Conservation (phyloP, 1,284 basidiomycete genomes). For the Abortiporus biennis region DNA sequence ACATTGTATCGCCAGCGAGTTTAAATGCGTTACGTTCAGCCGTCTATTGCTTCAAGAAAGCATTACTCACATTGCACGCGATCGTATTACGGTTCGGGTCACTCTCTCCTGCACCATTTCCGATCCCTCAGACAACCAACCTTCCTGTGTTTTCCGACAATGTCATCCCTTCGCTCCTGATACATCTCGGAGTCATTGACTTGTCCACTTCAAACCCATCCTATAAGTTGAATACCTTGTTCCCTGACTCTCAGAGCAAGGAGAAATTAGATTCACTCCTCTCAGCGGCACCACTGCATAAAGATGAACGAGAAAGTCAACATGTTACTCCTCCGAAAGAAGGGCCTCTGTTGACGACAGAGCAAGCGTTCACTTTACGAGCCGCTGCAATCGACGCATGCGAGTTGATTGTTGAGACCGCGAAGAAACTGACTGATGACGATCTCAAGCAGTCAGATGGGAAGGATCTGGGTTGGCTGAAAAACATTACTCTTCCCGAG, state of each 20-base stretch:
- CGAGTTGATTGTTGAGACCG: slow-evolving; percentile 54
- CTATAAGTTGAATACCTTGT: slow-evolving; percentile 34
- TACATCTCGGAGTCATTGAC: slow-evolving; percentile 73
- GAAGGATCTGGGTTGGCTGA: slow-evolving; percentile 42
- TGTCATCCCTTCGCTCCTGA: slow-evolving; percentile 77
- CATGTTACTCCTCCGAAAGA: slow-evolving; percentile 36
- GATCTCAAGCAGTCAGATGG: slow-evolving; percentile 20
- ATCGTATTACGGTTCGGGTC: slow-evolving; percentile 59
- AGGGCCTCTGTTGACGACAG: slow-evolving; percentile 53
- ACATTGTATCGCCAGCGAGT: too few species aligned
- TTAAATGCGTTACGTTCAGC: slow-evolving; percentile 38
- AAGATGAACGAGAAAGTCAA: slow-evolving; percentile 14
- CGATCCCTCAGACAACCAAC: slow-evolving; percentile 49
- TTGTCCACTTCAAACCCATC: slow-evolving; percentile 38
- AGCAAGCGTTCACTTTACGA: slow-evolving; percentile 73
- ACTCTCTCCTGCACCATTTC: slow-evolving; percentile 43
- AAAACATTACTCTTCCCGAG: slow-evolving; percentile 49
- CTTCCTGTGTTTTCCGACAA: slow-evolving; percentile 84
- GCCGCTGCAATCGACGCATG: slow-evolving; percentile 76
- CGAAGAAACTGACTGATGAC: slow-evolving; percentile 35
- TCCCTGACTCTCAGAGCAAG: slow-evolving; percentile 35
- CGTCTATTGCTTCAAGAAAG: slow-evolving; percentile 87
- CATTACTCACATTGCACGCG: slow-evolving; percentile 74
- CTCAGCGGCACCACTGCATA: slow-evolving; percentile 12
- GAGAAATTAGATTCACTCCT: slow-evolving; percentile 37